Evolutionary conservation across 305 asterid species (phyloP).

Genomic region (Striga hermonthica): DNA sequence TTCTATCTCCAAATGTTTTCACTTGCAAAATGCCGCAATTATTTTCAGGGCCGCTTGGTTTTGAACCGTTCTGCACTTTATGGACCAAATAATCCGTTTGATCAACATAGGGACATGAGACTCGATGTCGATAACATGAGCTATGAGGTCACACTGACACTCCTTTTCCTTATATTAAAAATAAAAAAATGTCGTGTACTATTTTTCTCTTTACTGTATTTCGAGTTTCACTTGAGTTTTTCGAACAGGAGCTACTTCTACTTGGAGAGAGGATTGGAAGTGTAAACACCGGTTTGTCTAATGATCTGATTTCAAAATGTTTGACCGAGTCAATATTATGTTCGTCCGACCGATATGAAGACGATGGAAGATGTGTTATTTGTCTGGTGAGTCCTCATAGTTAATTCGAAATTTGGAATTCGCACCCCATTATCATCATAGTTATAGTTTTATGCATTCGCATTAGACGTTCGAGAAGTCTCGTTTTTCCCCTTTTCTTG

Average conservation of each 20-base stretch:
- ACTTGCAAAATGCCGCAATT: no score
- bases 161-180: slow-evolving; percentile 1
- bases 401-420: no score
- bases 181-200: no score
- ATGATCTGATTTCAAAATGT: slow-evolving; percentile 46
- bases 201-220: neutral
- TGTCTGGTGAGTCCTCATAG: slow-evolving; percentile 49
- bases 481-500: no score
- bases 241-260: slow-evolving; percentile 58
- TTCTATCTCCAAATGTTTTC: no score
- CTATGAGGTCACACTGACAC: slow-evolving; percentile 52
- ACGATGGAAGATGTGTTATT: slow-evolving; percentile 51
- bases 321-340: slow-evolving; percentile 45
- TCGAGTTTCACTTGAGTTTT: slow-evolving; percentile 25
- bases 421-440: no score
- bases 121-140: slow-evolving; percentile 66
- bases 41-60: slow-evolving; percentile 44
- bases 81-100: slow-evolving; percentile 50
- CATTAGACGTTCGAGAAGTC: no score
- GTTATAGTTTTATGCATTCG: no score
- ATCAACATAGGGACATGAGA: slow-evolving; percentile 65
- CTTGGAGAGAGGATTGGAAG: slow-evolving; percentile 71
- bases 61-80: slow-evolving; percentile 38
- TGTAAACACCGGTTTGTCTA: slow-evolving; percentile 67
- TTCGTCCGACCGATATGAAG: slow-evolving; percentile 47